Percentiles rank a stretch among this genome's conserved stretches.
Evolutionary conservation across 345 rosid species (phyloP).

Genomic region (Lepidium didymum): DNA sequence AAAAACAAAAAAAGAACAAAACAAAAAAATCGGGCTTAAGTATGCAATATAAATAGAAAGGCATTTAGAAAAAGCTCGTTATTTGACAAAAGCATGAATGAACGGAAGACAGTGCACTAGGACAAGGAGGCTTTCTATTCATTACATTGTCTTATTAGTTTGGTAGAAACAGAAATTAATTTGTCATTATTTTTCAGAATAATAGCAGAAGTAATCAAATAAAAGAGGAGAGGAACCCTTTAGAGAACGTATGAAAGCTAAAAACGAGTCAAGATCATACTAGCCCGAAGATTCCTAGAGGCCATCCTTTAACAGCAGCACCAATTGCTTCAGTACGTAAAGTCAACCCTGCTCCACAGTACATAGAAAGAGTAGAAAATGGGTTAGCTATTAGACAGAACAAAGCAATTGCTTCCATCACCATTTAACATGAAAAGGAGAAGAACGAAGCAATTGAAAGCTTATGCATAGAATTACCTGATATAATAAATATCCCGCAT

Average conservation of each 20-base stretch:
- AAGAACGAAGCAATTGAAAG: background rate
- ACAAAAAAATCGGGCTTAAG: background rate
- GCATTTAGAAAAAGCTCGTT: background rate
- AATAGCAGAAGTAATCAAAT: background rate
- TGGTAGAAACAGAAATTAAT: background rate
- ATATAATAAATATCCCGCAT: slow-evolving; percentile 65
- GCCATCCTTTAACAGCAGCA: slow-evolving; percentile 83
- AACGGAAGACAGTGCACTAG: background rate
- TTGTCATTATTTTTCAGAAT: background rate
- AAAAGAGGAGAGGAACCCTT: background rate
- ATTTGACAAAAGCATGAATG: background rate
- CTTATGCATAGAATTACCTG: slow-evolving; percentile 43
- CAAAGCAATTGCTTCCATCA: background rate
- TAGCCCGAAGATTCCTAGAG: slow-evolving; percentile 79
- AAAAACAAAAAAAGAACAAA: background rate
- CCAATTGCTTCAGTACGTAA: slow-evolving; percentile 72
- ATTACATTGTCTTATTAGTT: background rate
- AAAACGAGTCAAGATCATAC: slow-evolving; percentile 55
- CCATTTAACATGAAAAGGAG: background rate
- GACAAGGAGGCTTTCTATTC: background rate
- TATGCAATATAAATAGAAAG: background rate
- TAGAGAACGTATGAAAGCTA: slow-evolving; percentile 30
- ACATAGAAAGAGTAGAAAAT: background rate
- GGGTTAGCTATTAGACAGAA: background rate
- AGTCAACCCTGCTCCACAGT: slow-evolving; percentile 55